A percentile compares a stretch with the other conserved stretches of the same genome.
These are phyloP conservation scores for Fomitopsis serialis DNA, from an alignment of 768 basidiomycete species.

Conservation along the genomic window DNA sequence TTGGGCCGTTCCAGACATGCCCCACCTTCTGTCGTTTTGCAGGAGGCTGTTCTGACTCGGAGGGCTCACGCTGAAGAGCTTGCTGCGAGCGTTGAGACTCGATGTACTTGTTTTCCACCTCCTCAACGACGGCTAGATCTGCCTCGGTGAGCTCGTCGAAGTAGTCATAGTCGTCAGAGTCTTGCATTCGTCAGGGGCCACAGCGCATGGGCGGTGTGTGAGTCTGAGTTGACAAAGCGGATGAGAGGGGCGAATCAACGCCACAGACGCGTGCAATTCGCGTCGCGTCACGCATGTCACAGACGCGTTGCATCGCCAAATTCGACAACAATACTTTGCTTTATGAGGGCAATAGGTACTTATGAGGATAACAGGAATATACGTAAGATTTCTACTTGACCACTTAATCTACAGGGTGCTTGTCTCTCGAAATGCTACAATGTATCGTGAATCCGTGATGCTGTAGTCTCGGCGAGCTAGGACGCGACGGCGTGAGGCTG, in stretches of 20 bases:
- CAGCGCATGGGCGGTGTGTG: neutral
- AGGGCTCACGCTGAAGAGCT: conserved; percentile 24
- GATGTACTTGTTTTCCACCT: conserved; percentile 42
- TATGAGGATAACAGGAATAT: no score
- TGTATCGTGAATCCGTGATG: neutral
- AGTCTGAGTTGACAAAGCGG: no score
- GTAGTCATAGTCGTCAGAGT: conserved; percentile 57
- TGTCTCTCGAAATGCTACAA: neutral
- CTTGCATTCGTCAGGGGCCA: conserved; percentile 37
- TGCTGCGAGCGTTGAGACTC: conserved; percentile 11
- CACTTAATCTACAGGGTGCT: neutral
- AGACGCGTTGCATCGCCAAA: no score
- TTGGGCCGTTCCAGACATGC: conserved; percentile 31
- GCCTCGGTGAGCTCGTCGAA: conserved; percentile 58
- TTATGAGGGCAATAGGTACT: no score
- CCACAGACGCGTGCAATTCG: neutral
- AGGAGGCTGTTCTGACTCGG: conserved; percentile 20
- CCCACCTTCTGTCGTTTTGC: conserved; percentile 54
- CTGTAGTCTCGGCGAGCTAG: neutral
- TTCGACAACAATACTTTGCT: no score
- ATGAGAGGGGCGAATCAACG: neutral
- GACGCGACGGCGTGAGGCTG: neutral
- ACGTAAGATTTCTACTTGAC: no score
- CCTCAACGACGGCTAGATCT: conserved; percentile 55
- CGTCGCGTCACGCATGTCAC: neutral